Evolutionary conservation across 495 filamentous ascomycete species (phyloP), one percentile per base, ranked within the genome.

Genomic region (Stereocaulon alpinum): DNA sequence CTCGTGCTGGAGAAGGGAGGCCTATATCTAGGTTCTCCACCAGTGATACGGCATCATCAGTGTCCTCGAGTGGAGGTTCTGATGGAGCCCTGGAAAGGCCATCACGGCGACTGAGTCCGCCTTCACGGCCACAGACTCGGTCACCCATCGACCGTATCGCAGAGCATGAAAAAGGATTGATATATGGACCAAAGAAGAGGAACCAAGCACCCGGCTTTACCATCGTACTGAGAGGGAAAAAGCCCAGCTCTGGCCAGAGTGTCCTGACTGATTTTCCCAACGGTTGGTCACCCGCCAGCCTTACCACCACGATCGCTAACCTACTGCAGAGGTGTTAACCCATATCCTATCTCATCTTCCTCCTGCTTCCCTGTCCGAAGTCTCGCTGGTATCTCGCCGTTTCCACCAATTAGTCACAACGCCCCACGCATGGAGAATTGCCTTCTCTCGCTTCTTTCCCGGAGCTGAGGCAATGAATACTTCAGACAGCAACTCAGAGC

Each of bases 281-380:
- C 73, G 90, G 90, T 93, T 76, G 59, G 80, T 74, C 11, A 54
- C 34, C 22, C 40, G 22, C 47, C 32, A 11, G 55, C 43, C 22
- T 62, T 18, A 32, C 53, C 45, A n/a, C 17, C 12, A 44, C 34
- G 44, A n/a, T 49, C 14, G 49, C 66, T 72, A 64, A 76, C 67
- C 1, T 61, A 14, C 27, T 42, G 53, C 68, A 96, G 91, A 96
- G 80, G 84, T 95, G 54, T 67, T 96, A 65, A 95, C 87, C 11
- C 91, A 96, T 65, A 85, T 93, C n/a, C 71, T 96, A 2, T 95
- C 91, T 34, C 87, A 96, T 72, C 72, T 96, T 41, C 82, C 89
- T 15, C 87, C 91, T 11, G 78, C 86, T 52, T 87, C 89, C 6
- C 79, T 95, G 50, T 82, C 82, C 6, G 77, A 85, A 6, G 84